Base-by-base conservation (phyloP, 2,329 filamentous ascomycete genomes). In the Monilinia vaccinii-corymbosi region DNA sequence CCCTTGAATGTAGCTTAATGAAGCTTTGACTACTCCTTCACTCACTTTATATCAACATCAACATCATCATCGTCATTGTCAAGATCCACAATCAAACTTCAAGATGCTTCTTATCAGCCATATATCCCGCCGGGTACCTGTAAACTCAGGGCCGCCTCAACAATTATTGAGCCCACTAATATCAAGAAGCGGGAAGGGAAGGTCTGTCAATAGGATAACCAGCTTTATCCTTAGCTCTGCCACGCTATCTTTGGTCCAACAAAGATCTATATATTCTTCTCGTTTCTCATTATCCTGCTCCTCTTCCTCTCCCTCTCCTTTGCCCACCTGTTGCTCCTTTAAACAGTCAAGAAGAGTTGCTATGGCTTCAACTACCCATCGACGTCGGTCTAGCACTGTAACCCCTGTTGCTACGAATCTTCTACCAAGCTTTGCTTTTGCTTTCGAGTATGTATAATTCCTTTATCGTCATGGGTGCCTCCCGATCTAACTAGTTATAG, bases 401-500 rank as follows among this genome's bases (percentile, higher is more conserved):
- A 51, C 47, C 14, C 46, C 36, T 44, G 56, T 50, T 8, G 25
- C 36, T 36, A 40, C 47, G 44, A 58, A 52, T 2, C 25, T n/a
- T 10, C 7, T 50, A 25, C 64, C 68, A 14, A 74, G 76, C 62
- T 81, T 80, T 68, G 80, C 78, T 28, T 82, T 83, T 68, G 80
- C 79, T 23, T 82, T 83, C 63, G 80, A 83, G 79, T 81, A 74
- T 70, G 75, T 50, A 64, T 4, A 25, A 46, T 36, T 21, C 31
- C 32, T 53, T 49, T 16, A 11, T 45, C 44, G 48, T 31, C 14
- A 36, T 49, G 38, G 55, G 47, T 14, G 16, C n/a, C 9, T 21
- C 3, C 6, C 14, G 4, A 44, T 49, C 62, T 63, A 55, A 67
- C 28, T 28, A 48, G 28, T 49, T 34, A 21, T 47, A 72, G 70